Evolutionary conservation across 495 filamentous ascomycete genomes (phyloP).

Genomic region (Neurospora sp.): DNA sequence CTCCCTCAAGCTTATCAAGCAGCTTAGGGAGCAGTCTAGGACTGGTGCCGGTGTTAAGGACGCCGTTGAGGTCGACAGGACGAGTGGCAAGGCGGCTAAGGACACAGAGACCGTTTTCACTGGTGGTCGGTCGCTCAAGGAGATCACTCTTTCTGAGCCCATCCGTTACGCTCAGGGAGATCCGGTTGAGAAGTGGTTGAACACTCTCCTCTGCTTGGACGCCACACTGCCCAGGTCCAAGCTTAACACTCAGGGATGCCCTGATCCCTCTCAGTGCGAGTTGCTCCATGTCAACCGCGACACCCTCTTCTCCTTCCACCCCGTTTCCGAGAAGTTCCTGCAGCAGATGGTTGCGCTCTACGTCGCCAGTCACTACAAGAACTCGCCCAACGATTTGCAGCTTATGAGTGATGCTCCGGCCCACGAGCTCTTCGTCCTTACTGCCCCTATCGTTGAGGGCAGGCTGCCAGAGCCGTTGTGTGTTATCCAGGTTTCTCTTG

Average conservation of each 20-base stretch:
- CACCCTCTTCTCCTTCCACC: slow-evolving; percentile 95
- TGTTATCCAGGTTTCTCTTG: slow-evolving; percentile 88
- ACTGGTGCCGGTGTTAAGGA: slow-evolving; percentile 41
- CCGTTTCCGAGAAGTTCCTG: slow-evolving; percentile 90
- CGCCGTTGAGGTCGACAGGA: slow-evolving; percentile 60
- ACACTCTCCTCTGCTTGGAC: slow-evolving; percentile 86
- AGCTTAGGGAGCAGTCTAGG: slow-evolving; percentile 86
- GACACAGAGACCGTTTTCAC: slow-evolving; percentile 46
- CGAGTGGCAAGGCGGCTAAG: slow-evolving; percentile 57
- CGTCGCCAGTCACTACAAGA: slow-evolving; percentile 98
- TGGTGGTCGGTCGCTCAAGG: slow-evolving; percentile 71
- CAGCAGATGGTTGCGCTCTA: slow-evolving; percentile 98
- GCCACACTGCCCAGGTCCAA: slow-evolving; percentile 74
- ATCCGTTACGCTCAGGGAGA: slow-evolving; percentile 92
- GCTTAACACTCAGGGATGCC: slow-evolving; percentile 66
- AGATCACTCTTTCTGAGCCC: slow-evolving; percentile 86
- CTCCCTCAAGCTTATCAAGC: slow-evolving; percentile 93
- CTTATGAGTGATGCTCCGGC: slow-evolving; percentile 97
- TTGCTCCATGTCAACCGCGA: slow-evolving; percentile 91
- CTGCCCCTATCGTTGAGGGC: slow-evolving; percentile 73
- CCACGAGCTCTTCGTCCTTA: slow-evolving; percentile 92
- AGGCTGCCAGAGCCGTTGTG: slow-evolving; percentile 87
- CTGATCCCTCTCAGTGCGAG: slow-evolving; percentile 83
- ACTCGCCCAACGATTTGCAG: slow-evolving; percentile 94
- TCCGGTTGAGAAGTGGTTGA: slow-evolving; percentile 91